Evolutionary conservation across 495 filamentous ascomycete genomes (phyloP), one percentile per base, ranked within the genome.

Genomic region (Annulohypoxylon nitens): DNA sequence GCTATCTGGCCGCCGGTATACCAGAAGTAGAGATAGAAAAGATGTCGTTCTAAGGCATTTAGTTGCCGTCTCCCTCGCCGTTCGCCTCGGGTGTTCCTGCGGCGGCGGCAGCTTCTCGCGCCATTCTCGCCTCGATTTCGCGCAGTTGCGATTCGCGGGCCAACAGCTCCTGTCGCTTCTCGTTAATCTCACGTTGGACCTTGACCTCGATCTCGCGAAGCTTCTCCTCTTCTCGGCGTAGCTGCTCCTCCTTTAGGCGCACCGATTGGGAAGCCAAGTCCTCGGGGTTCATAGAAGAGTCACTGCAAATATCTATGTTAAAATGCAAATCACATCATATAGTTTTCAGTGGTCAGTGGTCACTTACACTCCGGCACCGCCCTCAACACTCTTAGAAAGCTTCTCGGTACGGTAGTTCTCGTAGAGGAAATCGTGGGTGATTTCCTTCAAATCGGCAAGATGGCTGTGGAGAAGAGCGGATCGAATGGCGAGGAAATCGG

Each of bases 341-440:
- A 60, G 16, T 20, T 37, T 25, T 53, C 9, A 23, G 64, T 30
- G 37, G 61, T 53, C 9, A 23, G 64, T 30, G 37, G 61, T 45
- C 55, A 93, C 94, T 72, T 92, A 98, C 95, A 89, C 88, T 86
- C 89, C 86, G 82, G 89, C 88, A 80, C 92, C 92, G 81, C 94
- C 94, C 78, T 97, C 95, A 62, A 98, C 95, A 81, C 94, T 97
- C 92, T 98, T 99, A 88, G 93, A 97, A 71, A 99, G 91, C 85
- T 98, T 98, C 92, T 99, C 97, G 77, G 96, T 99, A 92, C 96
- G 93, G 88, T 99, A 99, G 86, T 99, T 99, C 81, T 99, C 96
- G 81, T 99, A 99, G 37, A 99, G 88, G 92, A 99, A 99, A 79
- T 98, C 96, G 81, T 99, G 97, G 37, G 96, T 99, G 78, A 99